Conservation (phyloP, 2,329 filamentous ascomycete genomes). For the Leptographium wingfieldii region DNA sequence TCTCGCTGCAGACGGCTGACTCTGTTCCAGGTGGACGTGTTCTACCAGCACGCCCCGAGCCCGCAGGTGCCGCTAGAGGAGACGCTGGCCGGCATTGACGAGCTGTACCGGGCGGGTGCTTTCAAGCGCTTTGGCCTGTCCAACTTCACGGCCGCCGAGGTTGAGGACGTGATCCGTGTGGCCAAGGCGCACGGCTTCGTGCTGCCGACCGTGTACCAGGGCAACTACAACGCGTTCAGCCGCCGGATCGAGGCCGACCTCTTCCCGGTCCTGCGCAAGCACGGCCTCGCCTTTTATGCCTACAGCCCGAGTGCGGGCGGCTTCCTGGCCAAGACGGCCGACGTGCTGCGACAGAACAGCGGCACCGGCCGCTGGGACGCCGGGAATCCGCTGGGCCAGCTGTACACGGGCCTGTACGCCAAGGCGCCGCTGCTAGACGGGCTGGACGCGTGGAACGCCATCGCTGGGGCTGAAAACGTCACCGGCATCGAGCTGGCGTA, state of each 20-base stretch:
- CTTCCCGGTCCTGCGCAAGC: conserved; percentile 28
- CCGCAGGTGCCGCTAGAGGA: conserved; percentile 41
- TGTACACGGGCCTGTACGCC: neutral
- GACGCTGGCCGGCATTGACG: conserved; percentile 8
- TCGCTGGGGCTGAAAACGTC: neutral
- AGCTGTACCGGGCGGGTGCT: conserved; percentile 37
- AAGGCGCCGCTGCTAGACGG: neutral
- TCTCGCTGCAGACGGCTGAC: neutral
- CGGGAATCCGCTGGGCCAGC: neutral
- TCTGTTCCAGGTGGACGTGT: neutral
- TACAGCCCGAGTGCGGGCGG: conserved; percentile 15
- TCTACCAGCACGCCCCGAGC: conserved; percentile 19
- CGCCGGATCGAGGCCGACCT: conserved; percentile 25
- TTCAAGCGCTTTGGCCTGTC: conserved; percentile 29
- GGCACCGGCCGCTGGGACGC: neutral
- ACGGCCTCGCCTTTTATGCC: conserved; percentile 23
- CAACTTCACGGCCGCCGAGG: conserved; percentile 27
- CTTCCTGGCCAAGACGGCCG: neutral
- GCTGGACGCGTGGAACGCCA: neutral
- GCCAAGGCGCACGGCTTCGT: conserved; percentile 25
- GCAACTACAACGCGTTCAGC: conserved; percentile 25
- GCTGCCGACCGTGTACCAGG: conserved; percentile 32
- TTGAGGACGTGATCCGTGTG: conserved; percentile 19
- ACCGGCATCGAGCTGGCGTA: neutral
- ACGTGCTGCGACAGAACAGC: neutral